Percentiles rank a stretch among this genome's conserved stretches.
Conservation (phyloP, 441 rosid species). For the Corymbia calophylla region DNA sequence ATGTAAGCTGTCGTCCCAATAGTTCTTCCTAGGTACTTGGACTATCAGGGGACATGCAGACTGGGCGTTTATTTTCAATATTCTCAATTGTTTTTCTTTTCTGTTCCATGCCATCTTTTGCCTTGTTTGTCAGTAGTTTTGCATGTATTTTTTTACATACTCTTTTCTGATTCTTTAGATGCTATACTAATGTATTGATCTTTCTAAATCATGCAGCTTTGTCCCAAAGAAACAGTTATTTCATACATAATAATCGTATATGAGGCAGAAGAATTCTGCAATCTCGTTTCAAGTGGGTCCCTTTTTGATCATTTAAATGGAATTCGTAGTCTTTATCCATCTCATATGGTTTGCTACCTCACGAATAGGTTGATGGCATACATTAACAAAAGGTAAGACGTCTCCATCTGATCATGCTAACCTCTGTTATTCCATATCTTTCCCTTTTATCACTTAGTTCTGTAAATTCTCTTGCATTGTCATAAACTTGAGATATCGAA, state of each 20-base stretch:
- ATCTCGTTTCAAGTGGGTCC: slow-evolving; percentile 45
- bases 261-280: slow-evolving; percentile 92
- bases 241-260: slow-evolving; percentile 57
- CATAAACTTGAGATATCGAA: not conserved
- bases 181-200: not conserved
- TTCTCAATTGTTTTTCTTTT: not conserved
- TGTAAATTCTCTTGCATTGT: not conserved
- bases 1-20: not conserved
- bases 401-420: not conserved
- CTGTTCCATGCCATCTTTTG: not conserved
- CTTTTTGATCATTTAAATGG: slow-evolving; percentile 54
- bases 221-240: slow-evolving; percentile 38
- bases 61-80: not conserved
- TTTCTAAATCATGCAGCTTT: slow-evolving; percentile 37
- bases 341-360: slow-evolving; percentile 74
- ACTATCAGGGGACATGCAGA: not conserved
- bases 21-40: not conserved
- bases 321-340: slow-evolving; percentile 62
- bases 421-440: not conserved
- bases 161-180: not conserved
- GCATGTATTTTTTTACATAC: not conserved
- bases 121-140: not conserved
- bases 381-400: slow-evolving; percentile 62
- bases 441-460: not conserved
- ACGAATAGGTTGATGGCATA: slow-evolving; percentile 82